phyloP scores from a whole-genome alignment of 1,284 basidiomycete genomes.

The Microbotryum silenes-acaulis region DNA sequence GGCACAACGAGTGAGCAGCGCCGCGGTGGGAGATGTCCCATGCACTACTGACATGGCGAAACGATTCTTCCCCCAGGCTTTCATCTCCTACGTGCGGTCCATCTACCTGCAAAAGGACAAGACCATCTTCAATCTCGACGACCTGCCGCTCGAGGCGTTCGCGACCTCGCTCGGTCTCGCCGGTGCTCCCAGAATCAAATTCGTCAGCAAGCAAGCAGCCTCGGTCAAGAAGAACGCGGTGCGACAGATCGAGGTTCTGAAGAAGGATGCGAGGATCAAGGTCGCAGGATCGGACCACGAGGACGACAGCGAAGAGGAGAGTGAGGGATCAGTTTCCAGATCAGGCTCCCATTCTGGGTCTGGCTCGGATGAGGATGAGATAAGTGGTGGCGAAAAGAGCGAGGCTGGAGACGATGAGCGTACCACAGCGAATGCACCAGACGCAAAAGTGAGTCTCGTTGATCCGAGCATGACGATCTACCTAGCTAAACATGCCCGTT shows the following conservation, averaged over 20 bases:
- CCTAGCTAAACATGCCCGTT: neutral
- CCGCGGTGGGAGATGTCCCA: neutral
- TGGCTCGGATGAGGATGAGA: slow-evolving; percentile 16
- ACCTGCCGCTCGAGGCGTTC: slow-evolving; percentile 73
- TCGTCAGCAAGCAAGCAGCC: slow-evolving; percentile 63
- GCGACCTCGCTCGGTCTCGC: slow-evolving; percentile 87
- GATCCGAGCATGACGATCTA: slow-evolving; percentile 2
- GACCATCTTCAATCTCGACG: slow-evolving; percentile 74
- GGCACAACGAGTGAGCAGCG: slow-evolving; percentile 67
- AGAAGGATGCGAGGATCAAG: slow-evolving; percentile 29
- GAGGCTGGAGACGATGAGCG: slow-evolving; percentile 38
- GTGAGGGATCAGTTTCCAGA: slow-evolving; percentile 29
- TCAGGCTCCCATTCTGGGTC: neutral
- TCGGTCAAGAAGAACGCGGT: slow-evolving; percentile 63
- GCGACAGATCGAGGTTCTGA: slow-evolving; percentile 38
- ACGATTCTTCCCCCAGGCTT: slow-evolving; percentile 55
- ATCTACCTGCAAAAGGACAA: slow-evolving; percentile 93
- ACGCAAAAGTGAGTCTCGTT: slow-evolving; percentile 19
- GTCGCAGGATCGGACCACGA: slow-evolving; percentile 22
- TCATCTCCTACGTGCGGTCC: slow-evolving; percentile 91
- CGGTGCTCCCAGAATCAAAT: slow-evolving; percentile 92
- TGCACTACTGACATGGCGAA: neutral
- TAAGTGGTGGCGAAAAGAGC: slow-evolving; percentile 39
- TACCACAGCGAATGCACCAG: slow-evolving; percentile 2
- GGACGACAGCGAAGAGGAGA: slow-evolving; percentile 31